Evolutionary conservation across 2,329 filamentous ascomycete species (phyloP).

Genomic region (Sporothrix brasiliensis): DNA sequence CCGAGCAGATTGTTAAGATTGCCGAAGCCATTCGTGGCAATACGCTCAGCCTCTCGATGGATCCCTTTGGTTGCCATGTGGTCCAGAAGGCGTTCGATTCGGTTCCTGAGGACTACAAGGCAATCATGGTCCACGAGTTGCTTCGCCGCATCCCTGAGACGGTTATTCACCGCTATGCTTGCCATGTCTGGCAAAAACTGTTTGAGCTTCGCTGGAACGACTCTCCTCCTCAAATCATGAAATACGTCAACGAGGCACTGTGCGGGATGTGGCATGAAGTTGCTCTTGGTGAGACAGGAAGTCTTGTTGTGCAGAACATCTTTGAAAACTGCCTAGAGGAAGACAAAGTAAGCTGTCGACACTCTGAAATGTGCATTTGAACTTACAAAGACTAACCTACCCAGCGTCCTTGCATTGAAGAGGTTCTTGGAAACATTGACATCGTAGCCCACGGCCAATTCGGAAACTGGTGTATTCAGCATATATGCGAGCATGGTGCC

Average conservation of each 20-base stretch:
- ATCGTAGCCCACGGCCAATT: conserved; percentile 97
- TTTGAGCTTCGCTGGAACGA: conserved; percentile 97
- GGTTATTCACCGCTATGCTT: conserved; percentile 97
- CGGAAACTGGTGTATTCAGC: conserved; percentile 99
- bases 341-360: conserved; percentile 72
- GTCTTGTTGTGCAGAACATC: conserved; percentile 97
- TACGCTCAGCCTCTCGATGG: conserved; percentile 93
- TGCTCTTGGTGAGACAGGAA: conserved; percentile 93
- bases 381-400: conserved; percentile 26
- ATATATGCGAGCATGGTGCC: conserved; percentile 95
- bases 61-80: conserved; percentile 96
- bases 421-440: conserved; percentile 92
- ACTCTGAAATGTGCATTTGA: background rate
- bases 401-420: conserved; percentile 93
- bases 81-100: conserved; percentile 98
- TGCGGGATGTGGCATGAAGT: conserved; percentile 99
- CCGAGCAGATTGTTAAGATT: conserved; percentile 92
- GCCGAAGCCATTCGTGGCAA: conserved; percentile 92
- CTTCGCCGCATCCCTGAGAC: conserved; percentile 95
- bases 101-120: conserved; percentile 96
- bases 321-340: conserved; percentile 99
- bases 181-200: conserved; percentile 99
- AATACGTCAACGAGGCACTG: conserved; percentile 93
- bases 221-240: conserved; percentile 96
- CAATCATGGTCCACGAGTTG: conserved; percentile 97